Evolutionary conservation across 129 eudicot species (phyloP), one percentile per base, ranked within the genome.

Genomic region (Helichrysum umbraculigerum): DNA sequence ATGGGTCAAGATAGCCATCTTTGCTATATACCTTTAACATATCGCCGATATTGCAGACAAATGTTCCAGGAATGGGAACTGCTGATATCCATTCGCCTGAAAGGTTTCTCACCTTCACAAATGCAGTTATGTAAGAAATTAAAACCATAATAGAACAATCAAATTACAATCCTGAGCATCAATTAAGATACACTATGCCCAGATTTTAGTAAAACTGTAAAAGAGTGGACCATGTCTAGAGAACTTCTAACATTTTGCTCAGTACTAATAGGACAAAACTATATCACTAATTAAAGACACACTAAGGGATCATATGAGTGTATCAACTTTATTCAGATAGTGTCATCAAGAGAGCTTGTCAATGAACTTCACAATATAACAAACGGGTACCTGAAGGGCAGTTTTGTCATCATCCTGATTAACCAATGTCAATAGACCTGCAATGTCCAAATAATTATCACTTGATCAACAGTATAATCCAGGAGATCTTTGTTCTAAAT

Each of bases 61-160:
- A 94, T 71, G 99, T 89, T 70, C 99, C 99, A 15, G 96, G 96
- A 62, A 94, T 80, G 11, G 97, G 93, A 60, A 74, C 87, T 19
- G 99, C 97, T 78, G 96, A 91, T 84, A 94, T 94, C 99, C 99
- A 94, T 66, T 94, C 97, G 12, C 97, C 97, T 51, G 92, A 89
- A 39, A 74, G 72, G 84, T 94, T 91, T 81, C 93, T 87, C 69
- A 94, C 97, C 99, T 93, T 75, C 59, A 81, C 72, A 12, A 60
- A 77, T 66, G 41, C 74, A 42, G 41, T 11, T 32, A 69, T 50
- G 21, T 22, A 50, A 68, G 35, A 73, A 62, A 25, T 64, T 37
- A 52, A 33, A 78, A 60, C 35, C 70, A 69, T 70, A 60, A 59
- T 6, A 57, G 28, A 54, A 76, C 63, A 20, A 66, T 51, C 35